Base-by-base conservation (phyloP, 768 basidiomycete genomes). In the Amanita pseudoporphyria region DNA sequence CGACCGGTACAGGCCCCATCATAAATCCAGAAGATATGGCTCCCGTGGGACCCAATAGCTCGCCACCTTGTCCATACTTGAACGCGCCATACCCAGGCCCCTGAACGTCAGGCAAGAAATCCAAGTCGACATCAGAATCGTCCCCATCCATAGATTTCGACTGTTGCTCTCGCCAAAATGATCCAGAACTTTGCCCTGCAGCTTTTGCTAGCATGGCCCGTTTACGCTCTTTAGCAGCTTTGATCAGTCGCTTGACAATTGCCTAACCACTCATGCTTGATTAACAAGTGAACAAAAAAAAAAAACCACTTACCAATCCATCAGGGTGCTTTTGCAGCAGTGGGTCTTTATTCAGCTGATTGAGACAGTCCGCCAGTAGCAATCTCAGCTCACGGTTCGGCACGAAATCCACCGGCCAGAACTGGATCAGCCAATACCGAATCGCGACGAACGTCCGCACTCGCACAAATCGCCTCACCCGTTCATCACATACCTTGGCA, bases 381-480 rank as follows among this genome's bases (percentile, higher is more conserved):
- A 81, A 60, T 56, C 92, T 73, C 59, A 95, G 65, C 57, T 86
- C 87, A 52, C 80, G 76, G 64, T 87, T 83, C 37, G 86, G 82
- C 52, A 91, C 66, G 59, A 94, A 95, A 62, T 96, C 92, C 54
- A 88, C 84, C 44, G 75, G 76, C 63, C 94, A 95, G 64, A 94
- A 94, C 6, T 89, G 91, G 59, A 90, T 67, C 39, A 95, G 63
- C 92, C 93, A 96, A 60, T 90, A 90, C 37, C 89, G 77, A 48
- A 94, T 80, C 5, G 90, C 89, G 28, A 90, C 86, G 61, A 91
- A 93, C 9, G 92, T 94, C 59, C 93, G 73, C 7, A 92, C 87
- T 37, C 89, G 78, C 21, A 92, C 89, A 47, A 93, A 82, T 45
- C 82, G 75, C 49, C 82, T 74, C 30, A 82, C 77, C 47, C 75